Conservation (phyloP, 768 basidiomycete genomes). For the Lactarius sanguifluus region DNA sequence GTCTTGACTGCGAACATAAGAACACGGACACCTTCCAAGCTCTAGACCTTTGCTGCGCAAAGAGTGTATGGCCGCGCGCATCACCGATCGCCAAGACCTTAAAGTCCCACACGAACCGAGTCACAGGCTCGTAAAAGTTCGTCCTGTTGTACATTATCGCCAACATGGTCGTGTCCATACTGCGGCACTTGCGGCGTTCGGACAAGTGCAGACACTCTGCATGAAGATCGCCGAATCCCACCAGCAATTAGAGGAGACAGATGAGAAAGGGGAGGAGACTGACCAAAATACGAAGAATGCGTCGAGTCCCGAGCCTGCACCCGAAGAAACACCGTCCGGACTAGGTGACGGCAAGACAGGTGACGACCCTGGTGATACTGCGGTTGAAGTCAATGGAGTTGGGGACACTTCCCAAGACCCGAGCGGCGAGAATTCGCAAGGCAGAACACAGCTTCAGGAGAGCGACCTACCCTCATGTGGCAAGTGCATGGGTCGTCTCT, state of each 20-base stretch:
- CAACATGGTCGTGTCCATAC: conserved; percentile 11
- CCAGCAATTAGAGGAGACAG: too few species aligned
- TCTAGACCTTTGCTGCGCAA: conserved; percentile 36
- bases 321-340: not conserved
- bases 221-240: not conserved
- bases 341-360: too few species aligned
- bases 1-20: conserved; percentile 35
- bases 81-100: conserved; percentile 28
- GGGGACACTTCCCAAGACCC: too few species aligned
- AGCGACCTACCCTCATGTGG: conserved; percentile 30
- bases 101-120: conserved; percentile 2
- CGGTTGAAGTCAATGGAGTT: too few species aligned
- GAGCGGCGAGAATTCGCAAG: not conserved
- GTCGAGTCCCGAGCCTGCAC: not conserved
- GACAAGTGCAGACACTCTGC: not conserved
- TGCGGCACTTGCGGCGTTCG: conserved; percentile 4
- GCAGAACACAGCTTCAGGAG: conserved; percentile 22
- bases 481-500: conserved; percentile 28
- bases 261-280: not conserved
- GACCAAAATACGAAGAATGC: not conserved
- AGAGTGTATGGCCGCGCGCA: conserved; percentile 29
- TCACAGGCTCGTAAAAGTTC: conserved; percentile 8
- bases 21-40: conserved; percentile 20
- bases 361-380: not conserved
- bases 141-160: not conserved